These are phyloP conservation scores for Saccharomycopsis microspora DNA, from an alignment of 805 yeast genomes.

Conservation along the genomic window DNA sequence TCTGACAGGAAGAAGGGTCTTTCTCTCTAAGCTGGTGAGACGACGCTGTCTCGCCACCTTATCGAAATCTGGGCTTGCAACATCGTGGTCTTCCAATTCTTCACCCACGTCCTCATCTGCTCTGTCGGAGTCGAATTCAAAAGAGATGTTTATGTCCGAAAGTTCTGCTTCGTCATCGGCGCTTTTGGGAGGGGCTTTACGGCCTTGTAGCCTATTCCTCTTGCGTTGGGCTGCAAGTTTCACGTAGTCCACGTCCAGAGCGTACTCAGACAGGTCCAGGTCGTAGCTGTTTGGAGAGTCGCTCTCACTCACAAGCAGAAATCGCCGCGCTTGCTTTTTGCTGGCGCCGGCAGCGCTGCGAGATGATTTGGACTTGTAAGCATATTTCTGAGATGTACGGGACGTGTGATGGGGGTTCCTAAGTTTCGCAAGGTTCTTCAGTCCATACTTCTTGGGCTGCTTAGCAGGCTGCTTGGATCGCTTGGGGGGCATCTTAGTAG, in stretches of 20 bases:
- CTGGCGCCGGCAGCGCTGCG: neutral
- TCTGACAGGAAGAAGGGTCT: constrained; percentile 26
- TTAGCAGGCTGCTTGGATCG: neutral
- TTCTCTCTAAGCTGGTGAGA: constrained; percentile 38
- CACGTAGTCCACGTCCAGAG: constrained; percentile 62
- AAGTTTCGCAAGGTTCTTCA: neutral
- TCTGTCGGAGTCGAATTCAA: constrained; percentile 31
- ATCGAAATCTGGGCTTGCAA: neutral
- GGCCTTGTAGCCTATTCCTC: constrained; percentile 42
- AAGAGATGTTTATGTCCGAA: constrained; percentile 30
- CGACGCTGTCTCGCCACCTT: constrained; percentile 42
- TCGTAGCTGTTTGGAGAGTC: constrained; percentile 24
- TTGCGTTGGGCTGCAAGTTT: constrained; percentile 59
- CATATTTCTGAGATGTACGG: too few relatives aligned
- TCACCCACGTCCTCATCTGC: constrained; percentile 47
- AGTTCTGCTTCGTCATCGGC: constrained; percentile 8
- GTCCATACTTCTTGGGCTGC: neutral
- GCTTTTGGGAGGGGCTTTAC: constrained; percentile 23
- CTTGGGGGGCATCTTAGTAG: neutral
- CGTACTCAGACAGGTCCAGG: constrained; percentile 38
- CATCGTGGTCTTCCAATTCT: constrained; percentile 24
- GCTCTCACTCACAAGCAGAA: constrained; percentile 30
- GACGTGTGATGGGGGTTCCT: neutral
- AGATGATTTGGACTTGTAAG: too few relatives aligned
- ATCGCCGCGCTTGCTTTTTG: constrained; percentile 26